Evolutionary conservation across 768 basidiomycete species (phyloP), one percentile per base, ranked within the genome.

Genomic region (Clitopilus passeckerianus): DNA sequence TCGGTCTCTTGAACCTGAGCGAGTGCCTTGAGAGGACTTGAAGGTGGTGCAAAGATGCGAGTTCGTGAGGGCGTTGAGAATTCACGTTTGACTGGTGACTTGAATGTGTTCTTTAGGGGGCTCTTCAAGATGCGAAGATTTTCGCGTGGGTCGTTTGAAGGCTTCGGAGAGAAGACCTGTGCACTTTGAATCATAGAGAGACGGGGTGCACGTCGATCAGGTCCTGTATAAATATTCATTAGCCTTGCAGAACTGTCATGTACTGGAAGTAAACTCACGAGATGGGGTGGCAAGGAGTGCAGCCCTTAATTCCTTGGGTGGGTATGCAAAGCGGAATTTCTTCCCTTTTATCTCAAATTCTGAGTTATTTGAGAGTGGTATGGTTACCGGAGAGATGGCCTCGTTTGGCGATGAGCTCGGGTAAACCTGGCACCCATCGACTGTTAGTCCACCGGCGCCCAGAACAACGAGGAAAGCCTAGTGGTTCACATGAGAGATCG

Each of bases 141-240:
- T 67, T 85, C 85, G 30, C 75, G 72, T 1, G 87, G 85, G 65
- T 87, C 79, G 2, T 72, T 70, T 34, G 81, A 84, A 0, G 85
- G 86, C 3, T 81, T 71, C 0, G 89, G 90, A 0, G 84, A 82
- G 70, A 90, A 89, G 5, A 92, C 87, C 64, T 89, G 82, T 0
- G 87, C 87, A 57, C 84, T 84, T 23, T 84, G 78, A 34, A 92
- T 89, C 86, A 92, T 88, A 1, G 87, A 89, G 60, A 92, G 78
- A 27, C 89, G 83, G 1, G 87, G 77, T 1, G 81, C 77, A 20
- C 83, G 77, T 54, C 77, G 76, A 22, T 68, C 67, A 20, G 66
- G 73, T 57, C 66, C 73, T 71, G 65, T 41, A 44, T 22, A 46
- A 54, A 56, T 52, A 43, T 41, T 6, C 58, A 35, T 58, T 10